Conservation (phyloP, 169 alveolate species). For the Cryptosporidium xiaoi region DNA sequence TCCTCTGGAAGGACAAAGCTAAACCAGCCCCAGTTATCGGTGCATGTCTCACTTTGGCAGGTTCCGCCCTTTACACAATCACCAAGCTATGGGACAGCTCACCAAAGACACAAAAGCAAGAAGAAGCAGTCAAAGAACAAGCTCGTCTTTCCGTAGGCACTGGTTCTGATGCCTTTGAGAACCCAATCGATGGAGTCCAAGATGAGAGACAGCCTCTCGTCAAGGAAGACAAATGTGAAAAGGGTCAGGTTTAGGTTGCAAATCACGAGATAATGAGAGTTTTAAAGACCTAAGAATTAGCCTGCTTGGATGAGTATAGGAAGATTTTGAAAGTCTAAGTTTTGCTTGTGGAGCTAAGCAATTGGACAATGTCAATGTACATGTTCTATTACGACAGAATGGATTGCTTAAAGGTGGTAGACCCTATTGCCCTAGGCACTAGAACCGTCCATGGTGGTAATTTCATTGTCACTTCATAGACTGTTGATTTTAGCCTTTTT, state of each 20-base stretch:
- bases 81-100: slow-evolving; percentile 72
- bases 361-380: slow-evolving; percentile 1
- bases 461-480: too few relatives aligned
- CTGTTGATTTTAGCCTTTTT: too few relatives aligned
- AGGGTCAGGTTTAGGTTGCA: slow-evolving; percentile 44
- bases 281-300: background rate
- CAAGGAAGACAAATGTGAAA: slow-evolving; percentile 58
- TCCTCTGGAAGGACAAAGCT: slow-evolving; percentile 53
- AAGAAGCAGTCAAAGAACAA: slow-evolving; percentile 63
- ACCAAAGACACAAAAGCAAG: slow-evolving; percentile 58
- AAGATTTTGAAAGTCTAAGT: background rate
- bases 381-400: background rate
- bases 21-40: slow-evolving; percentile 74
- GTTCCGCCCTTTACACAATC: slow-evolving; percentile 64
- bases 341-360: too few relatives aligned
- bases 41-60: slow-evolving; percentile 71
- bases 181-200: slow-evolving; percentile 52
- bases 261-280: background rate
- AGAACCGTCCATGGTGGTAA: too few relatives aligned
- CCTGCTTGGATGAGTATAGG: background rate
- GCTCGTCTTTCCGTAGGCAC: slow-evolving; percentile 73
- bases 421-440: too few relatives aligned
- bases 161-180: slow-evolving; percentile 69
- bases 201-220: slow-evolving; percentile 69
- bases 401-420: too few relatives aligned